Evolutionary conservation across 331 rosid species (phyloP).

Genomic region (Cydonia oblonga): DNA sequence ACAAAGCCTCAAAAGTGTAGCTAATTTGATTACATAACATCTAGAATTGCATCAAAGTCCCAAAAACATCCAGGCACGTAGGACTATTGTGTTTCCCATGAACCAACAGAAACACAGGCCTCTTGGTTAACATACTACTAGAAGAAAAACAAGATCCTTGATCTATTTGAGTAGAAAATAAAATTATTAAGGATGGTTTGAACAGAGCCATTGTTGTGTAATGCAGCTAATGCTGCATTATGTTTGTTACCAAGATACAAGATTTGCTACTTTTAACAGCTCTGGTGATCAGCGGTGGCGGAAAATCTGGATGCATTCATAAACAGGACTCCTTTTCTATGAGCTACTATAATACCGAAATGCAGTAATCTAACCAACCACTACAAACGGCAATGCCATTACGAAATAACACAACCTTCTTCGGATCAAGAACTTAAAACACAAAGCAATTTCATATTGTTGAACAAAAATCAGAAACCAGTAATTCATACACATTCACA

Average conservation of each 20-base stretch:
- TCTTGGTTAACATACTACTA: background rate
- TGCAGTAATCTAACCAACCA: background rate
- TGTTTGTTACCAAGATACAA: background rate
- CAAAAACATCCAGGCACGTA: background rate
- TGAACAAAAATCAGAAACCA: background rate
- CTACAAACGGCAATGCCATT: background rate
- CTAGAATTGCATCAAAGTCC: background rate
- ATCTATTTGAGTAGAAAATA: background rate
- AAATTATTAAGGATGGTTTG: background rate
- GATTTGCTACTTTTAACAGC: background rate
- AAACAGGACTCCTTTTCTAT: background rate
- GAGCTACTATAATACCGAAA: background rate
- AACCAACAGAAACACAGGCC: background rate
- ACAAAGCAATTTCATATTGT: background rate
- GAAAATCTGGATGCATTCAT: no score
- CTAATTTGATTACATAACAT: background rate
- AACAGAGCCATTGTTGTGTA: background rate
- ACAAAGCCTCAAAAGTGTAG: background rate
- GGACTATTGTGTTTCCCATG: background rate
- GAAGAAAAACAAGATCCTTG: background rate
- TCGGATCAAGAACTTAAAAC: constrained; percentile 7
- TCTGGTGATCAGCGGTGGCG: no score
- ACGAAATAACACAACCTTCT: background rate
- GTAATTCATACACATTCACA: background rate
- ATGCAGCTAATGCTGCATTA: background rate